Evolutionary conservation across 106 monocot genomes (phyloP).

Genomic region (Alisma plantagoaquatica): DNA sequence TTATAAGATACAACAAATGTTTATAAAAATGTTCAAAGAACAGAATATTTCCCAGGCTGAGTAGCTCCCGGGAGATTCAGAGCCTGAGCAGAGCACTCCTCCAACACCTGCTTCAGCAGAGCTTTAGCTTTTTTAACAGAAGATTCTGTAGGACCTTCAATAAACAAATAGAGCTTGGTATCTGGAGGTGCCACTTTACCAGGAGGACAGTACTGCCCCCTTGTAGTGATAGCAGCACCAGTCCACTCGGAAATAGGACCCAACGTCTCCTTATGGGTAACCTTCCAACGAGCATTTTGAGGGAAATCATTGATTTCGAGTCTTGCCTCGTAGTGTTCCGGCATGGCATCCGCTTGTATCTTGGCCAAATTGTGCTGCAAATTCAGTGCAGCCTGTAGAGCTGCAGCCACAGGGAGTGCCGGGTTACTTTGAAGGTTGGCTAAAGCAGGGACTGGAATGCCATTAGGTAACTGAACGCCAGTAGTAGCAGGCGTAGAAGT

Average conservation of each 20-base stretch:
- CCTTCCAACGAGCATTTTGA: slow-evolving; percentile 93
- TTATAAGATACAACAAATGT: no score
- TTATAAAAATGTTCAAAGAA: no score
- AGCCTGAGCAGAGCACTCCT: slow-evolving; percentile 65
- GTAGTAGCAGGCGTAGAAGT: slow-evolving; percentile 22
- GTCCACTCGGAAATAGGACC: slow-evolving; percentile 93
- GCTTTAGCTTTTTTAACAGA: slow-evolving; percentile 96
- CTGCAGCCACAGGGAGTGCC: slow-evolving; percentile 55
- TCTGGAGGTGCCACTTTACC: slow-evolving; percentile 67
- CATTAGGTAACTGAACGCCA: slow-evolving; percentile 29
- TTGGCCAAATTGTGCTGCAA: slow-evolving; percentile 85
- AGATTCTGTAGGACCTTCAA: slow-evolving; percentile 85
- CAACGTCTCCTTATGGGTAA: slow-evolving; percentile 93
- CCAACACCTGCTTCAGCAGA: slow-evolving; percentile 76
- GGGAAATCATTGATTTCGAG: slow-evolving; percentile 96
- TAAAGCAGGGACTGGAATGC: slow-evolving; percentile 22
- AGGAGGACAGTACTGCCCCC: slow-evolving; percentile 70
- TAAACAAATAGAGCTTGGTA: slow-evolving; percentile 80
- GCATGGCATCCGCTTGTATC: slow-evolving; percentile 92
- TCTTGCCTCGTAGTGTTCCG: slow-evolving; percentile 89
- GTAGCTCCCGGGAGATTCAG: slow-evolving; percentile 73
- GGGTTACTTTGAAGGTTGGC: slow-evolving; percentile 16
- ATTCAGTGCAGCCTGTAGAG: slow-evolving; percentile 80
- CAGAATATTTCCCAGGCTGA: slow-evolving; percentile 90
- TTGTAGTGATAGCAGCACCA: slow-evolving; percentile 86